Conservation (phyloP, 352 stramenopile species). For the Pythium vanterpoolii region DNA sequence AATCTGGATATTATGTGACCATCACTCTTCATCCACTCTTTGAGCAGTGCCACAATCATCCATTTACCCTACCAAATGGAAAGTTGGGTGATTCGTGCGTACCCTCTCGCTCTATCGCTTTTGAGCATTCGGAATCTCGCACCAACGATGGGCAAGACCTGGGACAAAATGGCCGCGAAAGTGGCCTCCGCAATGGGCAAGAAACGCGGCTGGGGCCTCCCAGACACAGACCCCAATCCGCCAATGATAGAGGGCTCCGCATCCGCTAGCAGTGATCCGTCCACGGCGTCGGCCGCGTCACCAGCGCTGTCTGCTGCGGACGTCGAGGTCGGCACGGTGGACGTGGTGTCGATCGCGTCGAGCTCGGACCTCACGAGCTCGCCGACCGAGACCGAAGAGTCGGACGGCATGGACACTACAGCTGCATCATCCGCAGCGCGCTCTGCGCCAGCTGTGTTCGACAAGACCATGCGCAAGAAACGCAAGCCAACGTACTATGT, state of each 20-base stretch:
- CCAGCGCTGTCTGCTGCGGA: background rate
- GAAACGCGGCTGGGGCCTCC: slow-evolving; percentile 11
- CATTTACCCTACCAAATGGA: background rate
- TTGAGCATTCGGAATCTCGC: background rate
- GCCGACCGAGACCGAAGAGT: slow-evolving; percentile 14
- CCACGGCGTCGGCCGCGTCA: background rate
- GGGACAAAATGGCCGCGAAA: slow-evolving; percentile 8
- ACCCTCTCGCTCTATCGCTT: background rate
- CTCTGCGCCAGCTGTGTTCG: background rate
- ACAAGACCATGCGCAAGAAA: slow-evolving; percentile 19
- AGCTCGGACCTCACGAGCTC: slow-evolving; percentile 5
- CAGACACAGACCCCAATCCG: background rate
- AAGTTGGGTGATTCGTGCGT: background rate
- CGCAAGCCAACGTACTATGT: slow-evolving; percentile 24
- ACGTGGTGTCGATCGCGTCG: background rate
- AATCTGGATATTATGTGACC: background rate
- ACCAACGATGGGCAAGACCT: slow-evolving; percentile 9
- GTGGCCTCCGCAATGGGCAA: slow-evolving; percentile 2
- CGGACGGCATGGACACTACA: slow-evolving; percentile 3
- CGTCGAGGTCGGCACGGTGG: background rate
- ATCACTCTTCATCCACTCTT: background rate
- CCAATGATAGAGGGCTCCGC: background rate
- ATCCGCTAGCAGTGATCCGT: background rate
- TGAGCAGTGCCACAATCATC: slow-evolving; percentile 3
- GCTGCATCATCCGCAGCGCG: background rate